Conservation (phyloP, 2,329 filamentous ascomycete genomes). For the Atkinsonella hypoxylon region DNA sequence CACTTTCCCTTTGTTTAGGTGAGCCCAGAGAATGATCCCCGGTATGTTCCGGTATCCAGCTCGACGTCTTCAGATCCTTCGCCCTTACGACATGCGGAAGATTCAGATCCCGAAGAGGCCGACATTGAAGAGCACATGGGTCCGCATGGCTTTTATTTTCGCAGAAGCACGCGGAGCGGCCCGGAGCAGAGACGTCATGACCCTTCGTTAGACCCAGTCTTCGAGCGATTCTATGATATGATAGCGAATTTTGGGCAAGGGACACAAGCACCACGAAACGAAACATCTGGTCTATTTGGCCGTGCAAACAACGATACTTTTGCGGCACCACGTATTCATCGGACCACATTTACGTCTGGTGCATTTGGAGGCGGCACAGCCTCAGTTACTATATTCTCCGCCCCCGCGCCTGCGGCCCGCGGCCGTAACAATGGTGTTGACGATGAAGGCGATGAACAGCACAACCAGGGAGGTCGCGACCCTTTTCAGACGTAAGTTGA, state of each 20-base stretch:
- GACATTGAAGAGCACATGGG: slow-evolving; percentile 44
- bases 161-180: slow-evolving; percentile 22
- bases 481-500: slow-evolving; percentile 37
- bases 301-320: not conserved
- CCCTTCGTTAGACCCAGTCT: slow-evolving; percentile 23
- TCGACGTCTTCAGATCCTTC: slow-evolving; percentile 19
- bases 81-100: slow-evolving; percentile 21
- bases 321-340: slow-evolving; percentile 19
- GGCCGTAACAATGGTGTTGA: not conserved
- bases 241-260: slow-evolving; percentile 23
- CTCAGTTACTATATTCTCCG: slow-evolving; percentile 36
- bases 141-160: slow-evolving; percentile 28
- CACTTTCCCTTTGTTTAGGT: slow-evolving; percentile 26
- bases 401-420: slow-evolving; percentile 16
- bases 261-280: not conserved
- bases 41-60: slow-evolving; percentile 24
- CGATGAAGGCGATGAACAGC: not conserved
- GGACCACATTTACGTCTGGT: slow-evolving; percentile 25
- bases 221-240: slow-evolving; percentile 33
- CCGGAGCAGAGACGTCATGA: slow-evolving; percentile 17
- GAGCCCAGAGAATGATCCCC: slow-evolving; percentile 49
- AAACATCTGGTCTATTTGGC: not conserved
- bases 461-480: slow-evolving; percentile 14
- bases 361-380: slow-evolving; percentile 29
- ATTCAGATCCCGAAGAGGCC: slow-evolving; percentile 46